Conservation (phyloP, 148 eudicot species). For the Limonium bicolor region DNA sequence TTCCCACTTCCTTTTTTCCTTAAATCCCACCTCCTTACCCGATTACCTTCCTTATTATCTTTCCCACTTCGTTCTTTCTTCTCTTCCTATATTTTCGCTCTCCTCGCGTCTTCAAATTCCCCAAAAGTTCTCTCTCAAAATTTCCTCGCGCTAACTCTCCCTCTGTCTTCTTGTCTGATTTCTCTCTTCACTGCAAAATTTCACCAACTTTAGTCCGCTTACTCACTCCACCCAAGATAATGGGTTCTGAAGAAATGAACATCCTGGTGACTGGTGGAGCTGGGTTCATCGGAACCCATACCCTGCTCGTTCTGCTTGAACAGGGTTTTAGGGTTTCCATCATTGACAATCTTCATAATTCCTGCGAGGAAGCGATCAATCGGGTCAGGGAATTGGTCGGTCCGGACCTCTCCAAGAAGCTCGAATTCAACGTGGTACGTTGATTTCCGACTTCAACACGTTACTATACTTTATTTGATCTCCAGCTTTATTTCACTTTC, state of each 20-base stretch:
- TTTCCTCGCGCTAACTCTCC: no score
- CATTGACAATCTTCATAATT: slow-evolving; percentile 67
- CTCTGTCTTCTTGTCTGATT: no score
- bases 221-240: neutral
- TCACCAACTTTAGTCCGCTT: no score
- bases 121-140: no score
- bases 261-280: slow-evolving; percentile 84
- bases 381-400: slow-evolving; percentile 40
- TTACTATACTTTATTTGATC: neutral
- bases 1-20: no score
- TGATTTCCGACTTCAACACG: neutral
- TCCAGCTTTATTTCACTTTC: slow-evolving; percentile 1
- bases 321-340: slow-evolving; percentile 56
- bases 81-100: no score
- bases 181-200: no score
- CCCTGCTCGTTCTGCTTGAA: slow-evolving; percentile 37
- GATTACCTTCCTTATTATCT: no score
- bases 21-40: no score
- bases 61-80: no score
- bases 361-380: slow-evolving; percentile 43
- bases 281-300: slow-evolving; percentile 78
- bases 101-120: no score
- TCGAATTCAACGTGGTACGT: slow-evolving; percentile 45
- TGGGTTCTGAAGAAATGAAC: slow-evolving; percentile 11
- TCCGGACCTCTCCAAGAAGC: slow-evolving; percentile 33